phyloP scores from a whole-genome alignment of 148 eudicot species.

The Limonium bicolor region DNA sequence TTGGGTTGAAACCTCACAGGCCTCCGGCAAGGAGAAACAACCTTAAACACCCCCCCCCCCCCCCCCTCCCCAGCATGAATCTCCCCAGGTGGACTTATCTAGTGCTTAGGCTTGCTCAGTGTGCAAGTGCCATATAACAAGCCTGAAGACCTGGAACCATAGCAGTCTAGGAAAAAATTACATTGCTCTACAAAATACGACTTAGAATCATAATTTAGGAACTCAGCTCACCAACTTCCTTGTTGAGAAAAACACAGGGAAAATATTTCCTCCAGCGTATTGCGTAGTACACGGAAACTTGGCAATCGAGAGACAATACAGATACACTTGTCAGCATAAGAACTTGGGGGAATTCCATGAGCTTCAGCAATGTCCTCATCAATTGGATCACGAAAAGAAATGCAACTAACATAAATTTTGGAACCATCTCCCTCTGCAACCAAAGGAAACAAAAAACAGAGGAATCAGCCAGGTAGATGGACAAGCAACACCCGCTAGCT shows the following conservation, averaged over 20 bases:
- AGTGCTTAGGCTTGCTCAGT: too few species aligned
- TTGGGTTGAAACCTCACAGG: too few species aligned
- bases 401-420: constrained; percentile 86
- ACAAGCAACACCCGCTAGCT: too few species aligned
- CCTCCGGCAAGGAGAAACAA: too few species aligned
- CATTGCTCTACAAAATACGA: background rate
- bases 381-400: constrained; percentile 87
- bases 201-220: constrained; percentile 5
- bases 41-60: too few species aligned
- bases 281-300: constrained; percentile 58
- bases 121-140: too few species aligned
- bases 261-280: constrained; percentile 75
- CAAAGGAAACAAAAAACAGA: constrained; percentile 9
- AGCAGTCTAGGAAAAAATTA: too few species aligned
- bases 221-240: constrained; percentile 80
- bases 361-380: constrained; percentile 89
- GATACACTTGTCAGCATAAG: constrained; percentile 93
- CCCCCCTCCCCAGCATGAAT: too few species aligned
- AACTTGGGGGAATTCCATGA: constrained; percentile 57
- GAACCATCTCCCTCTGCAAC: constrained; percentile 99
- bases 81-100: too few species aligned
- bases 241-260: constrained; percentile 61
- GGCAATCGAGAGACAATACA: constrained; percentile 92
- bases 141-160: too few species aligned
- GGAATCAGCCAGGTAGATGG: background rate